Percentiles rank a stretch among this genome's conserved stretches.
Evolutionary conservation across 2,329 filamentous ascomycete genomes (phyloP).

Genomic region (Cladobotryum mycophilum): DNA sequence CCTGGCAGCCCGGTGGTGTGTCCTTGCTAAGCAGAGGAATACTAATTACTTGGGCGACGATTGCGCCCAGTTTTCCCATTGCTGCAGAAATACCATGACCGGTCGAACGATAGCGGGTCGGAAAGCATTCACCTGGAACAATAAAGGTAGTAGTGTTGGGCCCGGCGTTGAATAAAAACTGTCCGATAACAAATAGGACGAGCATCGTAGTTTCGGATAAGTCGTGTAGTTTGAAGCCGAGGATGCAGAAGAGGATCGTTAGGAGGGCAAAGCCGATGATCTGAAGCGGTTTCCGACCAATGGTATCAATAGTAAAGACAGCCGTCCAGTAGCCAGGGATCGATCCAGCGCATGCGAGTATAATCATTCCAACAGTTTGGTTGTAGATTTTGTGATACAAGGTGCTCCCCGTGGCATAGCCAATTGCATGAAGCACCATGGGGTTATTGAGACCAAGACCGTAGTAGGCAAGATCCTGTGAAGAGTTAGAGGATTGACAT

Average conservation of each 20-base stretch:
- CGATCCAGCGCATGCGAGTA: slow-evolving; percentile 69
- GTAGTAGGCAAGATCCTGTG: slow-evolving; percentile 59
- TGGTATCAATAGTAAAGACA: slow-evolving; percentile 63
- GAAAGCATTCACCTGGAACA: slow-evolving; percentile 58
- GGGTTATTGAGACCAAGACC: slow-evolving; percentile 70
- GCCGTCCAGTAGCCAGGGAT: slow-evolving; percentile 78
- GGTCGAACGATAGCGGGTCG: slow-evolving; percentile 55
- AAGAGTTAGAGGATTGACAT: not conserved
- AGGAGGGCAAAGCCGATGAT: slow-evolving; percentile 55
- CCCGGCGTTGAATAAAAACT: slow-evolving; percentile 62
- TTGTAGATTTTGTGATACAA: slow-evolving; percentile 66
- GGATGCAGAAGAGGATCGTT: slow-evolving; percentile 54
- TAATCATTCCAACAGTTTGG: slow-evolving; percentile 69
- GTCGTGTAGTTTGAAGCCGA: slow-evolving; percentile 53
- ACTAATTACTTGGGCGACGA: slow-evolving; percentile 60
- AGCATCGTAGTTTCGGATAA: slow-evolving; percentile 46
- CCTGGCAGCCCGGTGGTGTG: slow-evolving; percentile 41
- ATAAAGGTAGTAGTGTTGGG: slow-evolving; percentile 63
- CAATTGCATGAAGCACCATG: slow-evolving; percentile 65
- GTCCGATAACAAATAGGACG: slow-evolving; percentile 56
- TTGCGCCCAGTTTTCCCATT: slow-evolving; percentile 61
- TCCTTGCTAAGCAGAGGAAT: slow-evolving; percentile 56
- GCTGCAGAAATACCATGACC: slow-evolving; percentile 62
- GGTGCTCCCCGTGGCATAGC: slow-evolving; percentile 57
- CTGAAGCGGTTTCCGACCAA: slow-evolving; percentile 74